Percentiles rank a stretch among this genome's conserved stretches.
Evolutionary conservation across 202 grass and related monocot species (phyloP).

Genomic region (Zoysia matrella): DNA sequence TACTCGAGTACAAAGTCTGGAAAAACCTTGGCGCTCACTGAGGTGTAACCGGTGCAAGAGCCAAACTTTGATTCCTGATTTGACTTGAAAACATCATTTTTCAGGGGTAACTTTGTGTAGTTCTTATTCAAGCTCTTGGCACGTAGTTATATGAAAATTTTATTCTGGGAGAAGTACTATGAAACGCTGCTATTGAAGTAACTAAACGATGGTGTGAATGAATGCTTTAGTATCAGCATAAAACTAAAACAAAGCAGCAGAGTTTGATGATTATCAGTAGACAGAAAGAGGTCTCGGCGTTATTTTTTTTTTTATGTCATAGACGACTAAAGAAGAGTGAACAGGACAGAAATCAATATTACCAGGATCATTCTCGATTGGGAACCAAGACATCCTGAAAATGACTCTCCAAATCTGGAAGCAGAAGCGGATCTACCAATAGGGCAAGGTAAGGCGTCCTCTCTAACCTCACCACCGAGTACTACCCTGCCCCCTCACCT

Average conservation of each 20-base stretch:
- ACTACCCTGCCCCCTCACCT: too few species aligned
- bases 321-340: background rate
- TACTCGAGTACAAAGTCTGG: slow-evolving; percentile 2
- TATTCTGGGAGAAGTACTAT: background rate
- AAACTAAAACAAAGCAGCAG: background rate
- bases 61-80: background rate
- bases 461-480: too few species aligned
- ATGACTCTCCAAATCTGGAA: too few species aligned
- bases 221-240: background rate
- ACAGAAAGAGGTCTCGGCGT: background rate
- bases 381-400: too few species aligned
- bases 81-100: background rate
- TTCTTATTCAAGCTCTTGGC: background rate
- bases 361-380: too few species aligned
- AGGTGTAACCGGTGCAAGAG: background rate
- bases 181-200: background rate
- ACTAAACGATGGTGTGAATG: background rate
- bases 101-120: background rate
- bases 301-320: background rate
- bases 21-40: slow-evolving; percentile 16
- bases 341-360: slow-evolving; percentile 14
- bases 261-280: background rate
- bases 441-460: too few species aligned
- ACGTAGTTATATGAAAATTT: background rate
- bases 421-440: too few species aligned